Evolutionary conservation across 2,329 filamentous ascomycete species (phyloP).

Genomic region (Dothistroma septosporum): DNA sequence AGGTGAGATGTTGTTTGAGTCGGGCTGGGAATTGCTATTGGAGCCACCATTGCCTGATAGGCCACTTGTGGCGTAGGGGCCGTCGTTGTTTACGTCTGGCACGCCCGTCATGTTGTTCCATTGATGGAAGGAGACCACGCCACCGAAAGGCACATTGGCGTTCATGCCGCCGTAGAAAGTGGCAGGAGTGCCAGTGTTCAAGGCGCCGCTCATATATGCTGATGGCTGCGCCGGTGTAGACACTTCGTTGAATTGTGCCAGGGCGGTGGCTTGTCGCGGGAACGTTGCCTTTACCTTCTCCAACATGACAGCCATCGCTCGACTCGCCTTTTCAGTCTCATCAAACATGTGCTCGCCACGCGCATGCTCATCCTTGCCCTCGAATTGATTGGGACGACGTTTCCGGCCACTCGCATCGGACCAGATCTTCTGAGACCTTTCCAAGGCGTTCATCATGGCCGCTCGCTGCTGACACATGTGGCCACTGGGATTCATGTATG

Average conservation of each 20-base stretch:
- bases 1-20: constrained; percentile 10
- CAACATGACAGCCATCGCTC: constrained; percentile 34
- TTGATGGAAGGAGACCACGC: constrained; percentile 15
- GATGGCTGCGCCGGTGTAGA: not conserved
- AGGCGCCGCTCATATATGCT: not conserved
- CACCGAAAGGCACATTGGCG: constrained; percentile 9
- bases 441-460: constrained; percentile 31
- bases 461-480: constrained; percentile 25
- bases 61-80: not conserved
- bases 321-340: constrained; percentile 31
- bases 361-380: constrained; percentile 9
- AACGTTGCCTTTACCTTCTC: constrained; percentile 29
- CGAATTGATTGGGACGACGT: constrained; percentile 9
- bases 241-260: constrained; percentile 6
- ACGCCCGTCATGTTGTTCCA: constrained; percentile 15
- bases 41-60: not conserved
- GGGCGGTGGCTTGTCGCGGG: constrained; percentile 13
- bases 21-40: not conserved
- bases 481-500: constrained; percentile 11
- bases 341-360: constrained; percentile 24
- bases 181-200: constrained; percentile 3
- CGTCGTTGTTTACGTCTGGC: constrained; percentile 1
- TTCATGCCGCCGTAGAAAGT: not conserved
- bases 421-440: constrained; percentile 34
- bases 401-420: constrained; percentile 17